Evolutionary conservation across 345 rosid species (phyloP), one percentile per base, ranked within the genome.

Genomic region (Gynandropsis gynandra): DNA sequence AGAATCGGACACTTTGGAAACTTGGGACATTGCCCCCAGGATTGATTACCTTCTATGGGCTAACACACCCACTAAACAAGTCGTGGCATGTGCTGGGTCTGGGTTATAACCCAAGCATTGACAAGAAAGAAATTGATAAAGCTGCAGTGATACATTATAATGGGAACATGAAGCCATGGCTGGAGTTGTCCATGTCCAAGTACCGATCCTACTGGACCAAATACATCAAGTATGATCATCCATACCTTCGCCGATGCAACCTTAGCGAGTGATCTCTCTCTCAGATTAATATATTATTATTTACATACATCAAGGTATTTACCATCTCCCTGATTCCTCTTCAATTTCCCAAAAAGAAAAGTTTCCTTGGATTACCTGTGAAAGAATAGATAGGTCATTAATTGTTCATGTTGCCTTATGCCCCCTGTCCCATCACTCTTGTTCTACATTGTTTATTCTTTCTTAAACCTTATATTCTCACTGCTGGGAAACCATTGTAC

Each of bases 81-180:
- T 71, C 85, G 47, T 93, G 99, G 99, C 99, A 93, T 35, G 97
- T 93, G 27, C 90, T 88, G 42, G 99, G 99, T 54, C 72, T 93
- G 49, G 99, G 99, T 52, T 93, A 93, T 56, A 85, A 85, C 76
- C 99, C 99, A 11, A 85, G 97, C 55, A 31, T 93, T 13, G 89
- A 73, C 59, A 74, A 69, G 39, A 70, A 74, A 35, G 97, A 93
- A 72, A 88, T 93, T 31, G 90, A 83, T 27, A 82, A 65, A 41
- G 99, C 99, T 35, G 95, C 97, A n/a, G 99, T 93, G 36, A 37
- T 93, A 55, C 99, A 93, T 65, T 93, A 93, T 59, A 93, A 93
- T 35, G 99, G 97, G 62, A 93, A 93, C 74, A 93, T 93, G 99
- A 93, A 93, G 70, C 99, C 99, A 1, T 93, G 99, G 99, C 76